phyloP scores from a whole-genome alignment of 2,329 filamentous ascomycete species.

The Alternaria postmessia region DNA sequence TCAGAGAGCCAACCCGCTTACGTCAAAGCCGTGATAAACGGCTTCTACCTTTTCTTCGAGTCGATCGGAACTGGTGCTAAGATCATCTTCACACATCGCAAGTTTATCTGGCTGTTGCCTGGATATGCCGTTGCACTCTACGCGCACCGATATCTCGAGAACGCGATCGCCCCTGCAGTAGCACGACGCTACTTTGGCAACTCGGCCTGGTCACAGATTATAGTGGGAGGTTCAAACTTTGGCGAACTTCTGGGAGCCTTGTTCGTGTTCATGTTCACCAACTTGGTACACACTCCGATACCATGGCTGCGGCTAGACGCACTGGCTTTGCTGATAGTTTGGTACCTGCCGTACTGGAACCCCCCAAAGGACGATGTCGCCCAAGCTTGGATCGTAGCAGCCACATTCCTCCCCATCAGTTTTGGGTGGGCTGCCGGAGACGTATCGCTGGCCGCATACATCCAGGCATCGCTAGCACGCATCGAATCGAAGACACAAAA shows the following conservation, averaged over 20 bases:
- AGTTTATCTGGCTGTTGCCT: conserved; percentile 61
- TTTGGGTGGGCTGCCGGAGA: conserved; percentile 63
- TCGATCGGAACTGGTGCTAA: conserved; percentile 57
- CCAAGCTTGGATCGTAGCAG: conserved; percentile 58
- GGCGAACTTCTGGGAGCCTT: conserved; percentile 60
- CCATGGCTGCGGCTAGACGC: conserved; percentile 61
- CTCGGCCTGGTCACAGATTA: conserved; percentile 60
- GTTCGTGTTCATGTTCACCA: conserved; percentile 60
- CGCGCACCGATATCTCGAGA: conserved; percentile 61
- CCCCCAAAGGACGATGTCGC: conserved; percentile 52
- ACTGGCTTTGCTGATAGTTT: conserved; percentile 57
- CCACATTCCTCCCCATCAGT: conserved; percentile 55
- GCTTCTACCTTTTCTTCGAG: conserved; percentile 57
- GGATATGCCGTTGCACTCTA: conserved; percentile 61
- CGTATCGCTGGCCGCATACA: conserved; percentile 61
- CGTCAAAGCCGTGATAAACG: conserved; percentile 49
- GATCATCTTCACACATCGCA: conserved; percentile 58
- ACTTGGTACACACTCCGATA: conserved; percentile 59
- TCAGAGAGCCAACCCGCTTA: conserved; percentile 45
- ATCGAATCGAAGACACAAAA: conserved; percentile 56
- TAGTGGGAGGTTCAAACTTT: conserved; percentile 61
- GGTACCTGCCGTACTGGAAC: conserved; percentile 59
- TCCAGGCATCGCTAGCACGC: conserved; percentile 59
- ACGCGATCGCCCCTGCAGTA: conserved; percentile 57
- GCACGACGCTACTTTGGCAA: conserved; percentile 59